Percentiles rank a stretch among this genome's conserved stretches.
Conservation (phyloP, 164 flowering plant genomes). For the Litsea cubeba region DNA sequence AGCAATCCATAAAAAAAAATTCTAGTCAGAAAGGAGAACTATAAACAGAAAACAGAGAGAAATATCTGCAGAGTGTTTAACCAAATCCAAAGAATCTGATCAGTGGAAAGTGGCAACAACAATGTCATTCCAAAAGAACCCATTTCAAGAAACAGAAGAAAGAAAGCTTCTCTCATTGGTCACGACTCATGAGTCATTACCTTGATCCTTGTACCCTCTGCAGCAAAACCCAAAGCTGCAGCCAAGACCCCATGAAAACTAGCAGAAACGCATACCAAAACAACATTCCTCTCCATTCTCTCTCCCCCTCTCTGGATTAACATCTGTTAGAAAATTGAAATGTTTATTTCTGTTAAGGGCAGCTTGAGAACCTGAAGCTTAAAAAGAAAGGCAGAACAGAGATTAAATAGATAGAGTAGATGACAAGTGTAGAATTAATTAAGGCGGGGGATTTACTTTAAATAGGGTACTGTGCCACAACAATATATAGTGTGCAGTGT, state of each 20-base stretch:
- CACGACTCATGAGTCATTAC: conserved; percentile 20
- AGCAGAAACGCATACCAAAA: conserved; percentile 46
- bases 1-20: background rate
- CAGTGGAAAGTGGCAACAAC: background rate
- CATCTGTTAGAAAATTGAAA: background rate
- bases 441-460: no score
- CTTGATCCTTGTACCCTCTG: conserved; percentile 76
- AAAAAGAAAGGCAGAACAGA: background rate
- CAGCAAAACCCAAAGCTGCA: conserved; percentile 73
- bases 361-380: no score
- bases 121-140: background rate
- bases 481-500: no score
- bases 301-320: conserved; percentile 2
- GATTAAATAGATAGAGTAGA: background rate
- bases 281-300: conserved; percentile 54
- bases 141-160: background rate
- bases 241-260: conserved; percentile 62
- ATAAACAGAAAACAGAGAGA: no score
- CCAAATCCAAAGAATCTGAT: background rate
- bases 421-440: background rate
- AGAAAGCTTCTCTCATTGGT: background rate
- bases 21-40: background rate
- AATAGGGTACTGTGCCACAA: no score
- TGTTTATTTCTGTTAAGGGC: no score
- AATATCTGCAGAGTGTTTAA: background rate